Conservation (phyloP, 78 protist genomes). For the Chrysochromulina parva region DNA sequence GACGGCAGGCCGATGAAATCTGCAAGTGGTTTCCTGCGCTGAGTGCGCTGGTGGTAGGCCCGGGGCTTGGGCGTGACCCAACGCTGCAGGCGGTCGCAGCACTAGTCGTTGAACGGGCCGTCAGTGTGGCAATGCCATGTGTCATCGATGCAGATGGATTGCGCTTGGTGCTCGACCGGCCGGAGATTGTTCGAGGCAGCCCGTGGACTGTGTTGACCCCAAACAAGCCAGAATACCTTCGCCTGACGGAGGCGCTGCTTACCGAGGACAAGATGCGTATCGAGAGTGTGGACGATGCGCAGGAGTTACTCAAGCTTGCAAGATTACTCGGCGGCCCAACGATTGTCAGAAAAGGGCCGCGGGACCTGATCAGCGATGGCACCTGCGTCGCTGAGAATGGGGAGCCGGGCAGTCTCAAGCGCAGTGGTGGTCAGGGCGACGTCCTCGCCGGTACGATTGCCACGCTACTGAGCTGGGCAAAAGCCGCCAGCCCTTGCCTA, state of each 20-base stretch:
- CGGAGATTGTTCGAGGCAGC: background rate
- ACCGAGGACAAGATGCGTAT: background rate
- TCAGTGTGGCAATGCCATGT: background rate
- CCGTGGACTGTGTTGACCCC: constrained; percentile 10
- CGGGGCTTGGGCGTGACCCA: constrained; percentile 23
- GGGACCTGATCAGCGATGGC: background rate
- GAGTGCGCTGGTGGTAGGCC: constrained; percentile 11
- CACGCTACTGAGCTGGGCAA: background rate
- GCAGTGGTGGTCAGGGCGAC: constrained; percentile 38
- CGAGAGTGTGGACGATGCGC: background rate
- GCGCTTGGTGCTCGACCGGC: background rate
- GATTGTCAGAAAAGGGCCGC: background rate
- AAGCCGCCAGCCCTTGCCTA: background rate
- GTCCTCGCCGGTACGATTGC: background rate
- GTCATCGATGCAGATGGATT: constrained; percentile 14
- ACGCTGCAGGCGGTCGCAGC: background rate
- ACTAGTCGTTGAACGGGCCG: background rate
- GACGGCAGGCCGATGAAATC: background rate
- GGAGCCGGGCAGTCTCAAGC: background rate
- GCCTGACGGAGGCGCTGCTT: background rate
- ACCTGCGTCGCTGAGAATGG: no score
- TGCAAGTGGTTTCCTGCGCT: background rate
- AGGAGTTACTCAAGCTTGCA: background rate
- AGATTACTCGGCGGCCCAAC: background rate
- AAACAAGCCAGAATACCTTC: background rate